Evolutionary conservation across 306 rosid species (phyloP).

Genomic region (Glycyrrhiza uralensis): DNA sequence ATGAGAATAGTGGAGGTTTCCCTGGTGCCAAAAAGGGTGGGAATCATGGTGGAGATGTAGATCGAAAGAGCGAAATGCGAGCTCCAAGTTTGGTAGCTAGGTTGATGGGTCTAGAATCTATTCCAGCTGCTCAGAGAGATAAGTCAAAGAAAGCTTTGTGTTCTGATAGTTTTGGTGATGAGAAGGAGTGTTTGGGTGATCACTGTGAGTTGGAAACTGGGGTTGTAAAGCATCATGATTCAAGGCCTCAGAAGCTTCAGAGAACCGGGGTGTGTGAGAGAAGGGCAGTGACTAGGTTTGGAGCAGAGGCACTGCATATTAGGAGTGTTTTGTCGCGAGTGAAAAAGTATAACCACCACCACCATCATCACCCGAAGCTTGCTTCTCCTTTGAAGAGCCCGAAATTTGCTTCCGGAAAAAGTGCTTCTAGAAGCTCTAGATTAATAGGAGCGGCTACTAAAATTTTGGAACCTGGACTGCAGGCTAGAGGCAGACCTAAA

Average conservation of each 20-base stretch:
- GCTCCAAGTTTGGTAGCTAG: slow-evolving; percentile 80
- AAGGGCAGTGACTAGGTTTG: slow-evolving; percentile 63
- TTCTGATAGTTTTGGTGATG: slow-evolving; percentile 36
- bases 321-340: slow-evolving; percentile 71
- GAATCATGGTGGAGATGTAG: slow-evolving; percentile 40
- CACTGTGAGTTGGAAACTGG: slow-evolving; percentile 42
- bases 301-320: slow-evolving; percentile 69
- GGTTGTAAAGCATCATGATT: slow-evolving; percentile 52
- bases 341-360: slow-evolving; percentile 40
- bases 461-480: slow-evolving; percentile 89
- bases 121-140: slow-evolving; percentile 57
- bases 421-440: slow-evolving; percentile 60
- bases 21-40: slow-evolving; percentile 57
- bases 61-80: slow-evolving; percentile 54
- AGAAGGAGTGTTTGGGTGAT: slow-evolving; percentile 13
- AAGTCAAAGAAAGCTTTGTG: slow-evolving; percentile 50
- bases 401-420: slow-evolving; percentile 48
- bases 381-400: slow-evolving; percentile 69
- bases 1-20: slow-evolving; percentile 82
- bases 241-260: slow-evolving; percentile 87
- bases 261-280: slow-evolving; percentile 54
- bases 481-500: slow-evolving; percentile 50
- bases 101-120: slow-evolving; percentile 85
- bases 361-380: slow-evolving; percentile 54
- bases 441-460: slow-evolving; percentile 80